These are phyloP conservation scores for Saturnispora gosingensis DNA, from an alignment of 805 yeast genomes.

Conservation along the genomic window DNA sequence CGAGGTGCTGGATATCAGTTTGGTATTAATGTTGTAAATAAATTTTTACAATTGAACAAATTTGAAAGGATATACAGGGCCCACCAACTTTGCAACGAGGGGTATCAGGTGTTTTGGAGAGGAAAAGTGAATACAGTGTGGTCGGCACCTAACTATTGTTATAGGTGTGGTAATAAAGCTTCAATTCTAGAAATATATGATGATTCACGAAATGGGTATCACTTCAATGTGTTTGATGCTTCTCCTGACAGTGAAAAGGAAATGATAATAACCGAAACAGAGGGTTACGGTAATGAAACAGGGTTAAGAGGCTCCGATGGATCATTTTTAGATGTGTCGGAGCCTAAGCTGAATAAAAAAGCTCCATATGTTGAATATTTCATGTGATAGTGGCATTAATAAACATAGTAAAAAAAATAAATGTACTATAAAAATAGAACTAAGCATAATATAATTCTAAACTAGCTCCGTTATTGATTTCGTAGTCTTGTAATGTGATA, in stretches of 20 bases:
- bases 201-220: slow-evolving; percentile 44
- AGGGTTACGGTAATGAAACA: not conserved
- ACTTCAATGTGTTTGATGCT: slow-evolving; percentile 90
- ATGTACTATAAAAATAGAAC: not conserved
- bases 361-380: slow-evolving; percentile 35
- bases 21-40: slow-evolving; percentile 83
- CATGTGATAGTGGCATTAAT: slow-evolving; percentile 20
- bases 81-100: slow-evolving; percentile 94
- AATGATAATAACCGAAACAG: slow-evolving; percentile 30
- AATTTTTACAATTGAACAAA: slow-evolving; percentile 68
- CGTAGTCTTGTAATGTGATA: slow-evolving; percentile 88
- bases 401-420: not conserved
- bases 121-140: slow-evolving; percentile 93
- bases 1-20: slow-evolving; percentile 98
- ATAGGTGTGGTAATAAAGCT: slow-evolving; percentile 94
- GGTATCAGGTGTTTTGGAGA: slow-evolving; percentile 83
- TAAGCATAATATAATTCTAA: slow-evolving; percentile 72
- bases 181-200: slow-evolving; percentile 80
- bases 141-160: slow-evolving; percentile 98
- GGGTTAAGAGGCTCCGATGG: not conserved
- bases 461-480: slow-evolving; percentile 81
- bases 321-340: slow-evolving; percentile 13
- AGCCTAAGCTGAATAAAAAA: slow-evolving; percentile 21
- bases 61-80: slow-evolving; percentile 84
- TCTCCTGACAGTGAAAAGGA: slow-evolving; percentile 84